Percentiles rank a stretch among this genome's conserved stretches.
phyloP scores from a whole-genome alignment of 805 yeast genomes.

The Yarrowia sp. region DNA sequence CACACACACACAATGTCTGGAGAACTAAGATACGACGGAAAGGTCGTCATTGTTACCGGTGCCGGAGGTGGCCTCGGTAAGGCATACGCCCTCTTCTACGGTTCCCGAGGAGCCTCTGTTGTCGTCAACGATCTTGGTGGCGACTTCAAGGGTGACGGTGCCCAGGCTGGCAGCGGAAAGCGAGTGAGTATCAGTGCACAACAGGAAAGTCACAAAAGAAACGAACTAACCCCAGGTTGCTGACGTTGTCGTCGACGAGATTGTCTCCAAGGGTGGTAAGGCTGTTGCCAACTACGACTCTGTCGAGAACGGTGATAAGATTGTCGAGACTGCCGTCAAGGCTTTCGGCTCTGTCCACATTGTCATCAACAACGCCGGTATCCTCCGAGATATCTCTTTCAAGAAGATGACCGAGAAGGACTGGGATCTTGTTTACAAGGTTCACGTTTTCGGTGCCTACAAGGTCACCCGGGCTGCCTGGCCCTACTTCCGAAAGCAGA shows the following conservation, averaged over 20 bases:
- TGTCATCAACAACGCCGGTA: constrained; percentile 92
- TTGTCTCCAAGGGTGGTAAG: constrained; percentile 66
- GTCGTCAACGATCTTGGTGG: constrained; percentile 96
- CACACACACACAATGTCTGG: constrained; percentile 32
- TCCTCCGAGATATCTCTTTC: constrained; percentile 81
- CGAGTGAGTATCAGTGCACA: constrained; percentile 8
- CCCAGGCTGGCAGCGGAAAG: constrained; percentile 40
- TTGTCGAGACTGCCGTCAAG: constrained; percentile 80
- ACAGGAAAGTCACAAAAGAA: not conserved
- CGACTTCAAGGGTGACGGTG: constrained; percentile 66
- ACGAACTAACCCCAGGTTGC: constrained; percentile 62
- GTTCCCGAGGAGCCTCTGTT: constrained; percentile 88
- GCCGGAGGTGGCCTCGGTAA: constrained; percentile 97
- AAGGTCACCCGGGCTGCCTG: constrained; percentile 85
- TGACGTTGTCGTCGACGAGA: constrained; percentile 84
- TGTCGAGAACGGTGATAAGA: constrained; percentile 79
- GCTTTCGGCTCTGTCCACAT: constrained; percentile 86
- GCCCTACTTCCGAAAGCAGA: constrained; percentile 82
- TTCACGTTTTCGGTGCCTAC: constrained; percentile 88
- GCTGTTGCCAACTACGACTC: constrained; percentile 96
- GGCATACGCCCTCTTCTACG: constrained; percentile 82
- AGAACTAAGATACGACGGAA: constrained; percentile 60
- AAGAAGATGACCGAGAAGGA: constrained; percentile 81
- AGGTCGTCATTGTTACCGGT: constrained; percentile 92
- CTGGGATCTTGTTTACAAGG: constrained; percentile 75